phyloP scores from a whole-genome alignment of 805 yeast species.

The Candida boleticola region DNA sequence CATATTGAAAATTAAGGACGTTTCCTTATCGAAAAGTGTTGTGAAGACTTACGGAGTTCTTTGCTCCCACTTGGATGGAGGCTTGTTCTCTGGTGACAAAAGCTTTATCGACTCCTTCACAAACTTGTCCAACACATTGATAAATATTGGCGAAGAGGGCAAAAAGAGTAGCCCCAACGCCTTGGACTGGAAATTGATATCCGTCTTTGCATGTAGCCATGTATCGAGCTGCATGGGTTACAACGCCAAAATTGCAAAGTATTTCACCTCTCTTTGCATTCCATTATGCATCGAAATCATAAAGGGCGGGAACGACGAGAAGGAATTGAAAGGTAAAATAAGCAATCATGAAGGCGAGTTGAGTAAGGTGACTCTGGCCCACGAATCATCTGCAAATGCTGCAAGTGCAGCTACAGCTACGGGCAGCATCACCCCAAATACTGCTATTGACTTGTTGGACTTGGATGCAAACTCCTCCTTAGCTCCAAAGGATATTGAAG shows the following conservation, averaged over 20 bases:
- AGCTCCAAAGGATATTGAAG: slow-evolving; percentile 35
- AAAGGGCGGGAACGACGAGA: slow-evolving; percentile 15
- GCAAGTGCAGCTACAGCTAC: background rate
- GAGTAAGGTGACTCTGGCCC: slow-evolving; percentile 23
- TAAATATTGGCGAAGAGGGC: slow-evolving; percentile 12
- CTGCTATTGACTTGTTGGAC: background rate
- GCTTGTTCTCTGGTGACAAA: slow-evolving; percentile 64
- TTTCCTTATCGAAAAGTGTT: slow-evolving; percentile 55
- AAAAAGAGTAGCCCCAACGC: slow-evolving; percentile 24
- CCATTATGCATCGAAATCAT: slow-evolving; percentile 39
- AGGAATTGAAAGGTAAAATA: slow-evolving; percentile 19
- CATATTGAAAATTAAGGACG: slow-evolving; percentile 56
- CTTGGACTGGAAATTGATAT: slow-evolving; percentile 46
- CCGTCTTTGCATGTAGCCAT: slow-evolving; percentile 38
- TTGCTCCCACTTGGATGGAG: slow-evolving; percentile 53
- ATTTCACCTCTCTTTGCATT: slow-evolving; percentile 32
- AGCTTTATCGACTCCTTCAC: slow-evolving; percentile 51
- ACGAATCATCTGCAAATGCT: background rate
- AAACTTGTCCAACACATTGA: slow-evolving; percentile 21
- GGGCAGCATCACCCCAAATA: background rate
- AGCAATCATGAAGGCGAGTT: slow-evolving; percentile 24
- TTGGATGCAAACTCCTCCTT: background rate
- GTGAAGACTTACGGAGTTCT: slow-evolving; percentile 45
- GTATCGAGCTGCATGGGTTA: slow-evolving; percentile 38
- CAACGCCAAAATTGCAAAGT: slow-evolving; percentile 25